Evolutionary conservation across 73 alveolate species (phyloP), one percentile per base, ranked within the genome.

Genomic region (Breviolum minutum): DNA sequence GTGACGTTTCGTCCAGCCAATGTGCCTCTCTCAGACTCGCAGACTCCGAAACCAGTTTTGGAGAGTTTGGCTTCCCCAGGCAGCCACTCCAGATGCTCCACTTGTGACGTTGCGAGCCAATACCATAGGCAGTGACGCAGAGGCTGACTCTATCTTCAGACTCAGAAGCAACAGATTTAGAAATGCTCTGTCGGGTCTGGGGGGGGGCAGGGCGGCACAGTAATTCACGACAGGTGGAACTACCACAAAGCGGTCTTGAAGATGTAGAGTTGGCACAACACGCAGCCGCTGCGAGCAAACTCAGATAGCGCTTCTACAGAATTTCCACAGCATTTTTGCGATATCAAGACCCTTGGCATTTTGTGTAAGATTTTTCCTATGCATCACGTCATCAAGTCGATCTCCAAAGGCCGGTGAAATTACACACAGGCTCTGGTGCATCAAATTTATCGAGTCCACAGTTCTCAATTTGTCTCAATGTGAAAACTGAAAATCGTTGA

Each of bases 151-250:
- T 24, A n/a, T 68, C 17, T 27, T 7, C 26, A 12, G 63, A 30
- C 63, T 17, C 24, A 68, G 77, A 22, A 17, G 77, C n/a, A 68
- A 68, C 77, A 68, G n/a, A 14, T 68, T 14, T 68, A 17, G 77
- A 14, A 68, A 17, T 14, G 77, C 6, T 68, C 4, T 68, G 17
- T 2, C 77, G n/a, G n/a, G 24, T 2, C 27, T 27, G 74, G 87
- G 97, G 87, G 87, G 97, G 88, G 97, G 76, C 82, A 62, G 74
- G 95, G 95, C 87, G 74, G 96, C n/a, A 40, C 88, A 90, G 14
- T 24, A 90, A 90, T 20, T 54, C 77, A 62, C 29, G 71, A 10
- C 24, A 90, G 87, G 97, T 90, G 76, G 97, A 90, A n/a, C 63
- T 90, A 73, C 63, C 76, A 20, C 88, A 70, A 30, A 71, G 87